Conservation (phyloP, 2,329 filamentous ascomycete genomes). For the Aspergillus unguis region DNA sequence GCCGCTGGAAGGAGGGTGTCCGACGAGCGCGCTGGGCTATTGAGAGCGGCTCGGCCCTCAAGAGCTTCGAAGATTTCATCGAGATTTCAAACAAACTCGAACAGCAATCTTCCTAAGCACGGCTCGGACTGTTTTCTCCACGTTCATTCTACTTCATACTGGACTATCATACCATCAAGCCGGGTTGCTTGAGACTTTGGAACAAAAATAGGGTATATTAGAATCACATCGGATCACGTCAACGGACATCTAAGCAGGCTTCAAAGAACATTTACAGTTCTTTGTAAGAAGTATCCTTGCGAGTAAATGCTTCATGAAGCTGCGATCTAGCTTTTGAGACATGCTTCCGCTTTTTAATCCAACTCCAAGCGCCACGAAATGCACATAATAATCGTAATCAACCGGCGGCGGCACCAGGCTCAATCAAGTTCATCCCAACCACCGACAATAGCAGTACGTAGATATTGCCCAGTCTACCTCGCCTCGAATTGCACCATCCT, state of each 20-base stretch:
- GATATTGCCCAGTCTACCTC: conserved; percentile 52
- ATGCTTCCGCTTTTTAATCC: conserved; percentile 4
- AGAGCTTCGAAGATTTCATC: conserved; percentile 78
- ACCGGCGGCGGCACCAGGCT: background rate
- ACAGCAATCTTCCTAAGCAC: conserved; percentile 9
- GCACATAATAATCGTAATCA: conserved; percentile 25
- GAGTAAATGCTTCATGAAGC: background rate
- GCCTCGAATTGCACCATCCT: conserved; percentile 99
- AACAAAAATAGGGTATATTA: conserved; percentile 10
- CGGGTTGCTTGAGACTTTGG: background rate
- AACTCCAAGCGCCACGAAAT: conserved; percentile 32
- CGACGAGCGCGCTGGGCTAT: conserved; percentile 84
- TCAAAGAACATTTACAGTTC: background rate
- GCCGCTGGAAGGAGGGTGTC: conserved; percentile 93
- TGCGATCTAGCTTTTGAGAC: background rate
- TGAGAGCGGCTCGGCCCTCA: conserved; percentile 79
- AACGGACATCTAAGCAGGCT: background rate
- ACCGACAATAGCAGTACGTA: too few relatives aligned
- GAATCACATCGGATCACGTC: conserved; percentile 1
- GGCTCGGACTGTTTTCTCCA: conserved; percentile 2
- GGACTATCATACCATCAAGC: background rate
- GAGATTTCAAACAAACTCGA: conserved; percentile 65
- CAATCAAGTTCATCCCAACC: background rate
- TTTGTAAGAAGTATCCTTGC: background rate
- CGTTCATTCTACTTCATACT: background rate